Evolutionary conservation across 495 filamentous ascomycete species (phyloP).

Genomic region (Copromyces sp.): DNA sequence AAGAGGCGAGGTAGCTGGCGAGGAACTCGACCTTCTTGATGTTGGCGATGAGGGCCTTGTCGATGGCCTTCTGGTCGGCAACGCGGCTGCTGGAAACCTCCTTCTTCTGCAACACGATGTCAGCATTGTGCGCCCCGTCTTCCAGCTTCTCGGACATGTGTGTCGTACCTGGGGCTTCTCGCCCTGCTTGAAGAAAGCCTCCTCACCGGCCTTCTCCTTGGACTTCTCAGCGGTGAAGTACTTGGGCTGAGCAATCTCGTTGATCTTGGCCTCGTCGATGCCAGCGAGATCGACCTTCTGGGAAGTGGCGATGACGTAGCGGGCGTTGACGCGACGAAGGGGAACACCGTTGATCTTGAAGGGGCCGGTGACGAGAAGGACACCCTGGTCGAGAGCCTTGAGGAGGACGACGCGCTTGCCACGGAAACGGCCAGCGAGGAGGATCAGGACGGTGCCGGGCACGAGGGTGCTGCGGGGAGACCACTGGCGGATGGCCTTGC

Average conservation of each 20-base stretch:
- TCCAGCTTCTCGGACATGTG: neutral
- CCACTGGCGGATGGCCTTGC: conserved; percentile 83
- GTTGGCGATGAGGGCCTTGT: conserved; percentile 79
- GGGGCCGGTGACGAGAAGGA: conserved; percentile 96
- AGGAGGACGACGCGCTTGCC: conserved; percentile 99
- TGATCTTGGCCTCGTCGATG: conserved; percentile 69
- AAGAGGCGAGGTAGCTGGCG: conserved; percentile 76
- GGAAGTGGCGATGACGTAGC: conserved; percentile 98
- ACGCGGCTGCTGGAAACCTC: conserved; percentile 76
- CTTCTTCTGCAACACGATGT: conserved; percentile 71
- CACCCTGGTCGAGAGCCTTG: conserved; percentile 90
- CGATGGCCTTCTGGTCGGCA: conserved; percentile 93
- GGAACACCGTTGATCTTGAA: conserved; percentile 99
- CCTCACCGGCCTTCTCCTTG: conserved; percentile 80
- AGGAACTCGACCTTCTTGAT: conserved; percentile 95
- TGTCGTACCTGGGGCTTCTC: conserved; percentile 86
- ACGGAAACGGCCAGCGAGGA: conserved; percentile 98
- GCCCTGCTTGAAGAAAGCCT: conserved; percentile 98
- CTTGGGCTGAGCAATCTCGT: conserved; percentile 70
- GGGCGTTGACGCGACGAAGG: conserved; percentile 91
- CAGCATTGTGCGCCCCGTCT: conserved; percentile 8
- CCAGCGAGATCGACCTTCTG: conserved; percentile 76
- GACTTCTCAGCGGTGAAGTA: conserved; percentile 96
- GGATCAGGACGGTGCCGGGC: conserved; percentile 92
- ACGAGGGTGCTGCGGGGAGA: conserved; percentile 75